Base-by-base conservation (phyloP, 768 basidiomycete species). In the Pleurotus sapidus region DNA sequence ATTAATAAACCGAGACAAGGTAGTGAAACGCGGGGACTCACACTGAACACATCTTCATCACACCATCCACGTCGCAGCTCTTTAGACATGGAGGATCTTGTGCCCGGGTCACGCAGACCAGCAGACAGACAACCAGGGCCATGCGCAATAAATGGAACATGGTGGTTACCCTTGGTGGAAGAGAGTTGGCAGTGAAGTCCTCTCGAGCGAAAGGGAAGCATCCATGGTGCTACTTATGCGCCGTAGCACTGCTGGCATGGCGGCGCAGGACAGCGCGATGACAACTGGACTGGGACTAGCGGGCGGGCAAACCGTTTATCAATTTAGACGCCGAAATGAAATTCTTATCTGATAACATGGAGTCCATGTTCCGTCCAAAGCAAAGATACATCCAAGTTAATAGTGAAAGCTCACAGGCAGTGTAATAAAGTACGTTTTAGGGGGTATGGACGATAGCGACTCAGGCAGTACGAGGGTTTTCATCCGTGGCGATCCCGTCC, bases 401-500 rank as follows among this genome's bases (percentile, higher is more conserved):
- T 34, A 11, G 30, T 9, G 30, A 34, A 11, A 34, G 30, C 30
- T 34, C 30, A 34, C 30, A 34, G 30, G 11, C 9, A 11, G 9
- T 48, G 11, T 34, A 11, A 34, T 48, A 18, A 24, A 48, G 23
- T 48, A 23, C 20, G 20, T 48, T 48, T 48, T 48, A 48, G 46
- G 20, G 46, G 46, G 27, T 48, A 48, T 34, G 30, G 11, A 34
- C 30, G 30, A 34, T 3, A 3, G 20, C 11, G 34, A 17, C 15
- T 54, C 24, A 54, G 6, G 51, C 39, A 23, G 51, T 20, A 15
- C 39, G 51, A 42, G 42, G 51, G 51, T 54, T 40, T 4, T 40
- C 24, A 12, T 54, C 51, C 14, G 51, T 18, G 5, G 51, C 37
- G 12, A 49, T 42, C 14, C 65, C 58, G 8, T 74, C 72, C 9